phyloP scores from a whole-genome alignment of 2,329 filamentous ascomycete genomes.

The Aspergillus sp. region DNA sequence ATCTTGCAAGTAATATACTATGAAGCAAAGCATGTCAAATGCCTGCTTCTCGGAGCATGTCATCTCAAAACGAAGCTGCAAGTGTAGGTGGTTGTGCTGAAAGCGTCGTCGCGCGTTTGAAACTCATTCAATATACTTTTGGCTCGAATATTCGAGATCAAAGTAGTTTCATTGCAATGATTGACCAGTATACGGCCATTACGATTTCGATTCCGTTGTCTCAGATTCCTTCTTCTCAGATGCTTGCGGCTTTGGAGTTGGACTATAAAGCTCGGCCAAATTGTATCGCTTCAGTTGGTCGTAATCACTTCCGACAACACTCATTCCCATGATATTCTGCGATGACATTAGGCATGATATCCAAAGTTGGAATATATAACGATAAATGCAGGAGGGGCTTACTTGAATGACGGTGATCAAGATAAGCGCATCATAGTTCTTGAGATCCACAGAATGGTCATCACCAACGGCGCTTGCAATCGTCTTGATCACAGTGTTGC shows the following conservation, averaged over 20 bases:
- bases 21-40: too few relatives aligned
- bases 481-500: constrained; percentile 54
- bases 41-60: too few relatives aligned
- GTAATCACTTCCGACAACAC: constrained; percentile 54
- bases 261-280: constrained; percentile 54
- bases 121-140: not conserved
- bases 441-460: constrained; percentile 55
- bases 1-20: too few relatives aligned
- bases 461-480: constrained; percentile 53
- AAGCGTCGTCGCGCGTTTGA: too few relatives aligned
- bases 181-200: not conserved
- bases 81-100: too few relatives aligned
- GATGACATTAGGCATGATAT: not conserved
- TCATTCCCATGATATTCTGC: constrained; percentile 59
- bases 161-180: not conserved
- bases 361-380: not conserved
- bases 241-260: constrained; percentile 29
- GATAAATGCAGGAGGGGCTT: not conserved
- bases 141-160: not conserved
- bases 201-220: not conserved
- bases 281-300: constrained; percentile 58
- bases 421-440: constrained; percentile 54
- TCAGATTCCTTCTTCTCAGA: constrained; percentile 3
- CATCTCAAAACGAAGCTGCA: too few relatives aligned
- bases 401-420: constrained; percentile 58